Conservation (phyloP, 2,329 filamentous ascomycete genomes). For the Fusarium euwallaceae region DNA sequence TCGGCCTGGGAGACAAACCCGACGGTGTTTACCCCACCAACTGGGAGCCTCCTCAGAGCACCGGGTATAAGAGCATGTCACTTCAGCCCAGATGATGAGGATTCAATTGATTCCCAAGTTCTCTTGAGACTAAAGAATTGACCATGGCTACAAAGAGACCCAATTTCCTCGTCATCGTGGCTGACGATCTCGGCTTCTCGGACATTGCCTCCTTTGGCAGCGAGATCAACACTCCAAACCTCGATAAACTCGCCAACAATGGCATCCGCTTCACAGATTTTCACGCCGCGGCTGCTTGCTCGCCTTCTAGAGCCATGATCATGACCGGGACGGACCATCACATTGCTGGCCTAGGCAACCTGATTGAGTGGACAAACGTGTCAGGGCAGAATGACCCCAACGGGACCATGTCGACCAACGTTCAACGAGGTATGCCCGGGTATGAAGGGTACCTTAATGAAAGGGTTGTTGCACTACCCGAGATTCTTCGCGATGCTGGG, state of each 20-base stretch:
- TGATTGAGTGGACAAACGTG: slow-evolving; percentile 61
- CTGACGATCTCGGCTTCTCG: slow-evolving; percentile 60
- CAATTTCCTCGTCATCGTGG: slow-evolving; percentile 26
- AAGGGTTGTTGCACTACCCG: slow-evolving; percentile 65
- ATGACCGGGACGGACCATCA: slow-evolving; percentile 67
- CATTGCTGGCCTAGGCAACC: slow-evolving; percentile 35
- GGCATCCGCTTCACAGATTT: slow-evolving; percentile 73
- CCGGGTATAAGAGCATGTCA: slow-evolving; percentile 5
- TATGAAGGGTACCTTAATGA: slow-evolving; percentile 69
- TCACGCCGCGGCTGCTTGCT: slow-evolving; percentile 73
- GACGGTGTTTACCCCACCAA: slow-evolving; percentile 8
- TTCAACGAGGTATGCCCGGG: slow-evolving; percentile 38
- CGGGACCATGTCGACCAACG: slow-evolving; percentile 30
- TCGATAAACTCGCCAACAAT: slow-evolving; percentile 64
- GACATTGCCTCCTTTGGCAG: slow-evolving; percentile 71
- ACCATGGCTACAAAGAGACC: slow-evolving; percentile 49
- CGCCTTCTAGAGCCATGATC: slow-evolving; percentile 73
- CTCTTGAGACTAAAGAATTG: fast-evolving
- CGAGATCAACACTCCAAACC: slow-evolving; percentile 71
- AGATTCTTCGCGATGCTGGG: slow-evolving; percentile 67
- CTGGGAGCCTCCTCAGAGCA: not conserved
- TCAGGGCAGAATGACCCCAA: slow-evolving; percentile 22
- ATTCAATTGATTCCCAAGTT: not conserved
- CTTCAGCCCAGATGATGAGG: not conserved
- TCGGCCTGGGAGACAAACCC: slow-evolving; percentile 13